These are phyloP conservation scores for Agrocybe praecox DNA, from an alignment of 768 basidiomycete species.

Conservation along the genomic window DNA sequence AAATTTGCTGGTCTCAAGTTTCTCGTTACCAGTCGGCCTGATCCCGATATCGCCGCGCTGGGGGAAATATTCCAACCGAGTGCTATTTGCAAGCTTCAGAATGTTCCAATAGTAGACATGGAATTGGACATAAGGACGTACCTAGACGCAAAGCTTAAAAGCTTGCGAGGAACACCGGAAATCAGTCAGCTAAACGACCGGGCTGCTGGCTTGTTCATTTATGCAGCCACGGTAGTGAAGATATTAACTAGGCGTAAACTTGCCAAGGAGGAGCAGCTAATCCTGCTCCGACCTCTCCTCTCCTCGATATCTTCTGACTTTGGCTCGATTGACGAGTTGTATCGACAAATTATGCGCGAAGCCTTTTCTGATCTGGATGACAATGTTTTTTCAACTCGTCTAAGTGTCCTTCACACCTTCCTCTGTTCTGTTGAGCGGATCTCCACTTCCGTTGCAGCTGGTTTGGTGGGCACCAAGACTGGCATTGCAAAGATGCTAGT, in stretches of 20 bases:
- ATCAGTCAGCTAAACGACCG: neutral
- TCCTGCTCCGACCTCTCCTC: neutral
- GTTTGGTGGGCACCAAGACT: neutral
- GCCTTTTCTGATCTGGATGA: neutral
- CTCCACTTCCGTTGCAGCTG: neutral
- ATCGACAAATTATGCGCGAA: conserved; percentile 7
- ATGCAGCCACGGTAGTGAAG: conserved; percentile 14
- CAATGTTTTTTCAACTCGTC: neutral
- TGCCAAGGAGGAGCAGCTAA: conserved; percentile 3
- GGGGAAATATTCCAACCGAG: conserved; percentile 1
- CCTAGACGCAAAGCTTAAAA: conserved; percentile 1
- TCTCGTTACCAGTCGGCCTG: conserved; percentile 15
- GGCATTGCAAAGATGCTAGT: neutral
- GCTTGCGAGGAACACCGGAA: neutral
- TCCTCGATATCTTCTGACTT: neutral
- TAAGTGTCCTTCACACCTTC: neutral
- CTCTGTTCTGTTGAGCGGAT: conserved; percentile 3
- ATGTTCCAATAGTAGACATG: conserved; percentile 9
- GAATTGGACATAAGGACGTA: conserved; percentile 4
- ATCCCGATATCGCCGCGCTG: conserved; percentile 5
- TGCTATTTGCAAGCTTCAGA: conserved; percentile 11
- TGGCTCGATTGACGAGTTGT: conserved; percentile 1
- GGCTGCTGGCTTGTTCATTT: conserved; percentile 14
- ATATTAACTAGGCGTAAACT: neutral
- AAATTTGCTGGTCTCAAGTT: conserved; percentile 14